These are phyloP conservation scores for Aspergillus pseudonomiae DNA, from an alignment of 2,329 filamentous ascomycete genomes.

Conservation along the genomic window DNA sequence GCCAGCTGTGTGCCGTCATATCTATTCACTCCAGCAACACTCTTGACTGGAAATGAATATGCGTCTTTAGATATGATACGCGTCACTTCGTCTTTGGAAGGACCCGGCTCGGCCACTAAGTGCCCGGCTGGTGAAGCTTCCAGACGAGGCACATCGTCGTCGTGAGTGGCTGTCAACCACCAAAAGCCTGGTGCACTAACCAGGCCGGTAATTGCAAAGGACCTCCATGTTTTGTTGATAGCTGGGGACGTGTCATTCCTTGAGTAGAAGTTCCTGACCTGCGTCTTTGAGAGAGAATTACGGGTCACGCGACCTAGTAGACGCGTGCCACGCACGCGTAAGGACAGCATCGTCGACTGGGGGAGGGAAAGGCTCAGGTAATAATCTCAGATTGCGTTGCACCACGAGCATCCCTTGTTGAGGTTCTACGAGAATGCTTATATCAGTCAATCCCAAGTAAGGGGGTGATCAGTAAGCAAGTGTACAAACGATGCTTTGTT, in stretches of 20 bases:
- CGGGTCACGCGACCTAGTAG: slow-evolving; percentile 4
- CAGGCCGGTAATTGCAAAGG: slow-evolving; percentile 17
- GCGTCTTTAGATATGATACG: slow-evolving; percentile 25
- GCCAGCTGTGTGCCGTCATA: slow-evolving; percentile 35
- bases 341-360: background rate
- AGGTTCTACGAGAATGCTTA: background rate
- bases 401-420: background rate
- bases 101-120: slow-evolving; percentile 13
- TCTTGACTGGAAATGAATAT: slow-evolving; percentile 24
- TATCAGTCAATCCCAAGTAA: background rate
- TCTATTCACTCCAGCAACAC: slow-evolving; percentile 24
- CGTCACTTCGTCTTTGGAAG: slow-evolving; percentile 26
- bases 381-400: background rate
- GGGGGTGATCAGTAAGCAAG: background rate
- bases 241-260: slow-evolving; percentile 14
- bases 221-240: slow-evolving; percentile 4
- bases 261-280: slow-evolving; percentile 15
- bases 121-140: slow-evolving; percentile 16
- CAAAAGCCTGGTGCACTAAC: slow-evolving; percentile 21
- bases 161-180: slow-evolving; percentile 19
- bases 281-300: slow-evolving; percentile 8
- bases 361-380: background rate
- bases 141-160: slow-evolving; percentile 21
- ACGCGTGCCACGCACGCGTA: slow-evolving; percentile 5
- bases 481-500: background rate